Base-by-base conservation (phyloP, 768 basidiomycete genomes). In the Psilocybe sp. region DNA sequence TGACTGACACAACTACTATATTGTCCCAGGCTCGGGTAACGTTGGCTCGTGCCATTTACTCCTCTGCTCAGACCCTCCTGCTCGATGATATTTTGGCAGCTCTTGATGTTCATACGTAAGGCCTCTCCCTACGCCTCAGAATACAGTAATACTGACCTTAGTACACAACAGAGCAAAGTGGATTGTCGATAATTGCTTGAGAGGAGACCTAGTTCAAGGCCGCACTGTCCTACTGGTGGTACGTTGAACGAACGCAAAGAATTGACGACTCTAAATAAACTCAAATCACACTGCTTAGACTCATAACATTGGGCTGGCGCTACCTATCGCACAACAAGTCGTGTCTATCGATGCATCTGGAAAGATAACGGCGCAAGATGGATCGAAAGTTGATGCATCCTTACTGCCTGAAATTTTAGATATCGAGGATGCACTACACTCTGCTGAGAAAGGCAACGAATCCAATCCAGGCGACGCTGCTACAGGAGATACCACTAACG, bases 201-300 rank as follows among this genome's bases (percentile, higher is more conserved):
- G 76, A 49, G 92, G 94, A 8, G 83, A 86, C 38, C 70, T 96
- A 41, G 75, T 92, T 60, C 67, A 72, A 16, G 82, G 80, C 13
- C 78, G 92, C 46, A 96, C 94, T 0, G 71, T 94, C 47, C 75
- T 97, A 39, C 76, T 97, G 31, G 92, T 96, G 40, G 81, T 80
- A 59, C 40, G 72, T 65, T 4, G 3, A 16, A 11, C 19, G 35
- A 37, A 15, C 31, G 23, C 40, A 9, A 18, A 50, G 3, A 28
- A 4, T 23, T 13, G 23, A 20, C 35, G 13, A 13, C 15, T 14
- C 8, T 15, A 19, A 20, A 32, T n/a, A 19, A 34, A 16, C 13
- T 16, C 37, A 4, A 28, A 36, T 34, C 19, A 16, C 4, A 11
- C 11, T 18, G 12, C 10, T 15, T 47, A 75, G 74, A 75, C 74